Percentiles rank a stretch among this genome's conserved stretches.
Conservation (phyloP, 2,329 filamentous ascomycete genomes). For the Fusarium sp. region DNA sequence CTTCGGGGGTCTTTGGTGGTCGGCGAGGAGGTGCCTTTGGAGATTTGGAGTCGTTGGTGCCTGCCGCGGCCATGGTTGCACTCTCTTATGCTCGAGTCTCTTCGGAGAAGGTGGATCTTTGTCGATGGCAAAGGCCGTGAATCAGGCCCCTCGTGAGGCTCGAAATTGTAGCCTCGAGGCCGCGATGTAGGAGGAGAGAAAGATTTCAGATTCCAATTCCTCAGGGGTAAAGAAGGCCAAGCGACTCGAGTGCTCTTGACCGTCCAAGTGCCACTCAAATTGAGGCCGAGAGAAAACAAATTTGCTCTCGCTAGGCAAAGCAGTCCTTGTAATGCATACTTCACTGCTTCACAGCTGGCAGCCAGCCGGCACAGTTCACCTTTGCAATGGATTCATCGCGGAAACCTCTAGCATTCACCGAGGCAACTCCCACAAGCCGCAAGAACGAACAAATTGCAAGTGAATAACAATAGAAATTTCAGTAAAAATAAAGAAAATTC, state of each 20-base stretch:
- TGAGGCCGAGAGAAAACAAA: not conserved
- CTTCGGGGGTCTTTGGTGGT: constrained; percentile 39
- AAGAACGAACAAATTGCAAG: not conserved
- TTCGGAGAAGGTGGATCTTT: not conserved
- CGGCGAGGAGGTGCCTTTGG: constrained; percentile 46
- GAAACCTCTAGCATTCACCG: not conserved
- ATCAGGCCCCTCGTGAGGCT: constrained; percentile 11
- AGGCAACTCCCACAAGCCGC: not conserved
- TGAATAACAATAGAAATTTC: not conserved
- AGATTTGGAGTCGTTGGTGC: constrained; percentile 42
- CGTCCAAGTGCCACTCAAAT: not conserved
- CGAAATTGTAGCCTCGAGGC: not conserved
- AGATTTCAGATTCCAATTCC: not conserved
- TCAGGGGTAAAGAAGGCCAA: not conserved
- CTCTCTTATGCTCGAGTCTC: not conserved
- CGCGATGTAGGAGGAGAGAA: constrained; percentile 2
- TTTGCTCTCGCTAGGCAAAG: not conserved
- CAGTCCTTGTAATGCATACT: not conserved
- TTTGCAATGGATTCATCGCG: not conserved
- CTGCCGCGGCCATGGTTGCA: constrained; percentile 45
- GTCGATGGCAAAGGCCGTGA: constrained; percentile 11
- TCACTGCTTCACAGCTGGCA: constrained; percentile 6
- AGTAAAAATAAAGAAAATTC: constrained; percentile 7
- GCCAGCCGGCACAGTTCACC: constrained; percentile 19
- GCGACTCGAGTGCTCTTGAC: not conserved